These are phyloP conservation scores for Podospora pseudoanserina DNA, from an alignment of 495 filamentous ascomycete species.

Conservation along the genomic window DNA sequence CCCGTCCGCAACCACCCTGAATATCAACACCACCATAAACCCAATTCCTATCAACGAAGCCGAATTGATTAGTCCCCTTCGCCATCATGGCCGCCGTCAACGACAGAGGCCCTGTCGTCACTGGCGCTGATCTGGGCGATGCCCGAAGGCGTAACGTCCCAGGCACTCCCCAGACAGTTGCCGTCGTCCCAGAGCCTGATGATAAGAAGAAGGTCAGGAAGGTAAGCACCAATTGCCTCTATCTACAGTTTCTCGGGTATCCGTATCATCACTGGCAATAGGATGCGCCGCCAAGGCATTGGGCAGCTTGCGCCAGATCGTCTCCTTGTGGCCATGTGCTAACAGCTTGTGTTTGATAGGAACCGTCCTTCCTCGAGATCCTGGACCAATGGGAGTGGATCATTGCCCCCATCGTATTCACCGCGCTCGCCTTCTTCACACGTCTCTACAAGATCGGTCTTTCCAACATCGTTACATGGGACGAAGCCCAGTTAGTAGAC, in stretches of 20 bases:
- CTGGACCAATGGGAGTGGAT: constrained; percentile 81
- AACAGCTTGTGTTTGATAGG: constrained; percentile 28
- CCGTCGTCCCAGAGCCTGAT: constrained; percentile 45
- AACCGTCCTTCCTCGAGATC: constrained; percentile 54
- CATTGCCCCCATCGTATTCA: constrained; percentile 85
- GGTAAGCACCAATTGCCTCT: constrained; percentile 37
- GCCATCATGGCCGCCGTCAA: constrained; percentile 43
- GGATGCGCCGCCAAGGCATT: not conserved
- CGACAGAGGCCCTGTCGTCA: constrained; percentile 53
- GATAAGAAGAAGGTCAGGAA: constrained; percentile 67
- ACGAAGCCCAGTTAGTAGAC: constrained; percentile 86
- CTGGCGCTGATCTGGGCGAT: constrained; percentile 63
- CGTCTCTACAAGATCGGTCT: constrained; percentile 92
- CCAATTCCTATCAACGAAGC: not conserved
- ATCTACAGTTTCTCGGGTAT: not conserved
- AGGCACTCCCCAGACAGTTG: constrained; percentile 40
- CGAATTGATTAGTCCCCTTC: not conserved
- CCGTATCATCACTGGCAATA: not conserved
- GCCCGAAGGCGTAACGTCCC: constrained; percentile 75
- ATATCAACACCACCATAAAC: constrained; percentile 9
- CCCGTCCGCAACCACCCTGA: constrained; percentile 16
- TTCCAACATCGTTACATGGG: constrained; percentile 96
- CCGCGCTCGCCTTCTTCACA: constrained; percentile 85
- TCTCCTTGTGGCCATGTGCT: constrained; percentile 7
- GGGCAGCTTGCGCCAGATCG: not conserved